phyloP scores from a whole-genome alignment of 192 early-diverging fungal genomes.

The Cladochytrium replicatum region DNA sequence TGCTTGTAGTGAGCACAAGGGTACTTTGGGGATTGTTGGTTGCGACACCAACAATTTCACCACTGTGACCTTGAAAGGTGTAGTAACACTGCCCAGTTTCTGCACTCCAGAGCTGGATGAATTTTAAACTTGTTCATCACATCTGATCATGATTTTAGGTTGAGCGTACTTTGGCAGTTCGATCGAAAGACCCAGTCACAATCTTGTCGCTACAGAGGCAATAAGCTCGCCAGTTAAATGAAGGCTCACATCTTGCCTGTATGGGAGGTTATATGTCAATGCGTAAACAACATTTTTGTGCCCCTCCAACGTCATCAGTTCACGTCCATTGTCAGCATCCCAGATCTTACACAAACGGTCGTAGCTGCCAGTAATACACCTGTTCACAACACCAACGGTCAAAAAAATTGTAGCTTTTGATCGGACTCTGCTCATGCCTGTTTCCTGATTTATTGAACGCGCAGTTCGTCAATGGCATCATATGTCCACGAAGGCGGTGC shows the following conservation, averaged over 20 bases:
- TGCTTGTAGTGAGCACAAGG: constrained; percentile 31
- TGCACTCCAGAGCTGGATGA: constrained; percentile 32
- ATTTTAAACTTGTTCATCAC: too few species aligned
- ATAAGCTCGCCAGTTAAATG: neutral
- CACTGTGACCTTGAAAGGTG: constrained; percentile 37
- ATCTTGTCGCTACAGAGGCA: constrained; percentile 30
- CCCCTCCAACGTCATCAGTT: constrained; percentile 30
- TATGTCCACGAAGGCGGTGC: constrained; percentile 28
- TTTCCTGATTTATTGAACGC: constrained; percentile 36
- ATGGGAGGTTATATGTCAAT: constrained; percentile 40
- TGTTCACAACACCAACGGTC: constrained; percentile 1
- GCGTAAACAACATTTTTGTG: constrained; percentile 45
- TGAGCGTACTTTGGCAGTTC: constrained; percentile 33
- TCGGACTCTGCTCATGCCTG: constrained; percentile 12
- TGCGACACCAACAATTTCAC: constrained; percentile 30
- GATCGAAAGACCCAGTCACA: constrained; percentile 42
- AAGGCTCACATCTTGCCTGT: constrained; percentile 13
- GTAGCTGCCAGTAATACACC: constrained; percentile 37
- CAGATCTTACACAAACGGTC: constrained; percentile 41
- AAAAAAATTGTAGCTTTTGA: neutral
- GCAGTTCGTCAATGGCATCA: constrained; percentile 44
- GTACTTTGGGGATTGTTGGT: constrained; percentile 24
- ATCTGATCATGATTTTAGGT: constrained; percentile 2
- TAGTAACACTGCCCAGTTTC: constrained; percentile 34
- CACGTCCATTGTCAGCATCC: constrained; percentile 24